phyloP scores from a whole-genome alignment of 116 monocot genomes.

The Iris pallida region DNA sequence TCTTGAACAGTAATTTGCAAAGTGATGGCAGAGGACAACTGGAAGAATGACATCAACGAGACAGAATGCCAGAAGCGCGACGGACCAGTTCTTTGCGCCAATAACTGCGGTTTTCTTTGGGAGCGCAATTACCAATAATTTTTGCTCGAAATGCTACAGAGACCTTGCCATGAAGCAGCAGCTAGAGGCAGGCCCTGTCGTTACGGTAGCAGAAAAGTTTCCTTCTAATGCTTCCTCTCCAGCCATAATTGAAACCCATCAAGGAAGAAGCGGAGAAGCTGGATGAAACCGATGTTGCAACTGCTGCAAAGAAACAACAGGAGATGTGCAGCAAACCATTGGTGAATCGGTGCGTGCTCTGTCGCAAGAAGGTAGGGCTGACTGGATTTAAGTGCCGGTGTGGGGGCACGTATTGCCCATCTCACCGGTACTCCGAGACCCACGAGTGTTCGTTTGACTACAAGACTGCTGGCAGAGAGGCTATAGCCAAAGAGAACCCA shows the following conservation, averaged over 20 bases:
- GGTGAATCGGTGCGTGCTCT: slow-evolving; percentile 16
- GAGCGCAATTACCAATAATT: slow-evolving; percentile 26
- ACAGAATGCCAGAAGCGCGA: slow-evolving; percentile 26
- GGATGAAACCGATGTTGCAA: neutral
- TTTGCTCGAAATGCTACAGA: slow-evolving; percentile 40
- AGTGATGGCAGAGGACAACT: too few relatives aligned
- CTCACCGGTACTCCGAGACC: slow-evolving; percentile 35
- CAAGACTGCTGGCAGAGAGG: slow-evolving; percentile 18
- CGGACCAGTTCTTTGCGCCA: slow-evolving; percentile 30
- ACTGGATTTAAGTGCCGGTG: slow-evolving; percentile 41
- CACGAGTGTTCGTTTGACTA: slow-evolving; percentile 36
- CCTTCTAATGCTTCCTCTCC: neutral
- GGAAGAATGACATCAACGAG: slow-evolving; percentile 1
- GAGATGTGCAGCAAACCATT: neutral
- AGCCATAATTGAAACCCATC: neutral
- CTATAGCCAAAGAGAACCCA: slow-evolving; percentile 41
- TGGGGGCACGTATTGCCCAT: slow-evolving; percentile 27
- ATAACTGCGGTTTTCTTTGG: slow-evolving; percentile 42
- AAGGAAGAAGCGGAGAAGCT: neutral
- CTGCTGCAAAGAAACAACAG: too few relatives aligned
- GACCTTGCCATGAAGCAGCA: slow-evolving; percentile 23
- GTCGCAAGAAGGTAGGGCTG: slow-evolving; percentile 32
- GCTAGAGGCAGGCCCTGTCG: neutral
- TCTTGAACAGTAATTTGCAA: too few relatives aligned
- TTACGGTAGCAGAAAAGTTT: neutral